Evolutionary conservation across 306 rosid species (phyloP).

Genomic region (Amphicarpaea edgeworthii): DNA sequence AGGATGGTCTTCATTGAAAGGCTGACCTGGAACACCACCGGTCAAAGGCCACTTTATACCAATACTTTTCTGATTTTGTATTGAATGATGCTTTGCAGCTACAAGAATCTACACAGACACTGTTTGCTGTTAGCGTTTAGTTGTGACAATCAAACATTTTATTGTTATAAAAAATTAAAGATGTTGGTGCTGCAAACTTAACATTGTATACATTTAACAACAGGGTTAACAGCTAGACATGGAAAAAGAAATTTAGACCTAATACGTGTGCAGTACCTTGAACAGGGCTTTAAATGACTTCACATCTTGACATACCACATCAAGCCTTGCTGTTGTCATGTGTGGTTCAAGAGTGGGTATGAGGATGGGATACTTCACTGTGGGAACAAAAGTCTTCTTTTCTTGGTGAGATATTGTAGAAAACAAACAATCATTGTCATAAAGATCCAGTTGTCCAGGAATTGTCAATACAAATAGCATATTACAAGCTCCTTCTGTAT

Average conservation of each 20-base stretch:
- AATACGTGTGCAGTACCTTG: conserved; percentile 61
- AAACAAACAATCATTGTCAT: conserved; percentile 61
- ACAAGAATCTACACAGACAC: conserved; percentile 56
- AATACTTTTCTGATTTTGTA: conserved; percentile 45
- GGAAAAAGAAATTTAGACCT: conserved; percentile 27
- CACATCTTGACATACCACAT: conserved; percentile 56
- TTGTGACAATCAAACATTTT: conserved; percentile 2
- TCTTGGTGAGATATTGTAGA: conserved; percentile 60
- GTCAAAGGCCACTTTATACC: conserved; percentile 75
- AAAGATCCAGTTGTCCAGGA: conserved; percentile 81
- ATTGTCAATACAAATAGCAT: conserved; percentile 72
- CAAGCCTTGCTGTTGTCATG: conserved; percentile 71
- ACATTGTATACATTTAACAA: conserved; percentile 11
- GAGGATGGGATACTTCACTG: conserved; percentile 60
- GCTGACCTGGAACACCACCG: conserved; percentile 77
- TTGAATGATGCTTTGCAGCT: conserved; percentile 55
- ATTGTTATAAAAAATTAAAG: neutral
- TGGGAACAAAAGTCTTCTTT: conserved; percentile 52
- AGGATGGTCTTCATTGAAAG: conserved; percentile 55
- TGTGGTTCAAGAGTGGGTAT: conserved; percentile 78
- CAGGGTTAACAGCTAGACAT: conserved; percentile 23
- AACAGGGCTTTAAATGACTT: conserved; percentile 57
- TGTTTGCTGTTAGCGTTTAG: conserved; percentile 39
- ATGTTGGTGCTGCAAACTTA: conserved; percentile 14
- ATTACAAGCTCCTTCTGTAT: conserved; percentile 52